These are phyloP conservation scores for Craterostigma plantagineum DNA, from an alignment of 257 asterid genomes.

Conservation along the genomic window DNA sequence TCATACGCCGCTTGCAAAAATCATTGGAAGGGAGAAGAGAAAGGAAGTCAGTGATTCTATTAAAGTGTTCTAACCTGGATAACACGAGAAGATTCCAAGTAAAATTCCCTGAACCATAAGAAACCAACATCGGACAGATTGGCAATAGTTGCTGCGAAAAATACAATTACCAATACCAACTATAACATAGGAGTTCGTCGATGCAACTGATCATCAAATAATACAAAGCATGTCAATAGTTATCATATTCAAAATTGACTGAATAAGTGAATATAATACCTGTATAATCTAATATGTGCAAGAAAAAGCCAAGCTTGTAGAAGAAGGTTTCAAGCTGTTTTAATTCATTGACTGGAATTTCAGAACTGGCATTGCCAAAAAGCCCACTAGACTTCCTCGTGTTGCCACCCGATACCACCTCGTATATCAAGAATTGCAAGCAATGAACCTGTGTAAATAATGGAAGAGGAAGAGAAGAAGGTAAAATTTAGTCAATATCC, in stretches of 20 bases:
- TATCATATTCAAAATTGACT: neutral
- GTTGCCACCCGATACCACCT: conserved; percentile 98
- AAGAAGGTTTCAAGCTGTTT: conserved; percentile 92
- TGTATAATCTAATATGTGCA: conserved; percentile 84
- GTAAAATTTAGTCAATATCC: conserved; percentile 4
- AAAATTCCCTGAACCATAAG: conserved; percentile 96
- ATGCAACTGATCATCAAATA: neutral
- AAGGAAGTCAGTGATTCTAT: neutral
- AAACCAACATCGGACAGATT: conserved; percentile 87
- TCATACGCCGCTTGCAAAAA: neutral
- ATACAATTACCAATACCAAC: neutral
- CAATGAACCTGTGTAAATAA: conserved; percentile 63
- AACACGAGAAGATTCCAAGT: conserved; percentile 97
- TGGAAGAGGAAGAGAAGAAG: conserved; percentile 7
- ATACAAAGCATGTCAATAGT: neutral
- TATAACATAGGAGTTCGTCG: neutral
- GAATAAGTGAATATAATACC: conserved; percentile 39
- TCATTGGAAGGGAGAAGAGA: neutral
- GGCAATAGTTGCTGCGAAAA: conserved; percentile 70
- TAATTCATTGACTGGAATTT: conserved; percentile 79
- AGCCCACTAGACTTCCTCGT: conserved; percentile 98
- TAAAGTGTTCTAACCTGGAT: conserved; percentile 56
- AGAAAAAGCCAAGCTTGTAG: conserved; percentile 98
- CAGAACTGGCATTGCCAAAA: conserved; percentile 90
- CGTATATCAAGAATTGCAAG: conserved; percentile 91